Base-by-base conservation (phyloP, 2,329 filamentous ascomycete genomes). In the Biscogniauxia mediterranea region DNA sequence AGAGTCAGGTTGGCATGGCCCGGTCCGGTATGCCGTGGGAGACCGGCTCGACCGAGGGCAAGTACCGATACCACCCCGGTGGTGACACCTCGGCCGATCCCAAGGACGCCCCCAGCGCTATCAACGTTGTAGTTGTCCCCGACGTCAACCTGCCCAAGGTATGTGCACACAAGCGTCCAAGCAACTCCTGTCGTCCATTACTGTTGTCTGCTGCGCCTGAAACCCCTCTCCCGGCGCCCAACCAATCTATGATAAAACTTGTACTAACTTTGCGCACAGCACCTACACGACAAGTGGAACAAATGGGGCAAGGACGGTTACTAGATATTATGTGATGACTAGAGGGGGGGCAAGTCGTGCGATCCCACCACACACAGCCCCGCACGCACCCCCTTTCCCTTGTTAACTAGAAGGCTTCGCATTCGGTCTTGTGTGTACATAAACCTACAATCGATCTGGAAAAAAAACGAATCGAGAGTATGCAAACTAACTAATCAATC, bases 251-350 rank as follows among this genome's bases (percentile, higher is more conserved):
- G 52, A 32, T 52, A 52, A 46, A 62, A 49, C 46, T 11, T 17
- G 17, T 53, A 46, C 66, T 67, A 61, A 67, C 32, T 50, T 9
- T n/a, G 23, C 26, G 38, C 55, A 61, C 72, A 96, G 92, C 85
- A 89, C 73, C 87, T 97, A 67, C 95, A 99, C 82, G 95, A 99
- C 71, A 90, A 90, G 82, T 98, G 90, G 88, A 99, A 99, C 91
- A 99, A 99, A 85, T 98, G 92, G 88, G 95, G 95, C 79, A 98
- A 98, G 88, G 95, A 98, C 70, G 93, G 92, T 70, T 98, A 90
- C 81, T 91, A 69, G 61, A 61, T 53, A 52, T 50, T 38, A 62
- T 32, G 7, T 32, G 28, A 32, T 53, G 50, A 32, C 62, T 38
- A 20, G 56, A 62, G 51, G 58, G 56, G 60, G 51, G 58, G 50